Base-by-base conservation (phyloP, 441 rosid genomes). In the Dalechampia spathulata region DNA sequence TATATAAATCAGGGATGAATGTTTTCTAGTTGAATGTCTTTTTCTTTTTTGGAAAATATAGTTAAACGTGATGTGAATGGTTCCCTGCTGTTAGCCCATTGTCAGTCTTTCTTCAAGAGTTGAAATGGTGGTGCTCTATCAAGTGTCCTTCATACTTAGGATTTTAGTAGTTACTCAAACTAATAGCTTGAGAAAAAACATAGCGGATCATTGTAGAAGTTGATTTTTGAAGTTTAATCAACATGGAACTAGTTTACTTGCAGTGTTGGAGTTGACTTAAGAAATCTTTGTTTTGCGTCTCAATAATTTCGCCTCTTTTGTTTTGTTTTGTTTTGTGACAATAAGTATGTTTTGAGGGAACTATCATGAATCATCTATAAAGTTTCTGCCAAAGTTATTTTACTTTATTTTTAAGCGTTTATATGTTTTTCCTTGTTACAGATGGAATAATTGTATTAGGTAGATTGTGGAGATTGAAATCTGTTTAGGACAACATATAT, bases 181-280 rank as follows among this genome's bases (percentile, higher is more conserved):
- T 23, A 44, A 14, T 44, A 36, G 32, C 22, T n/a, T 20, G 27
- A 34, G n/a, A n/a, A 32, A 36, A 44, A 36, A 0, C 1, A 23
- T 3, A 3, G 34, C n/a, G 36, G 52, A 0, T 46, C 23, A 21
- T 58, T 22, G 2, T 26, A 1, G 5, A 0, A 27, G 27, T 19
- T 20, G 14, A 26, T 59, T 52, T 43, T 43, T 28, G 26, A 51
- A 42, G 15, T 23, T 61, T 16, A 17, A 43, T 32, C 17, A 61
- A 19, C 11, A 2, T 16, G 37, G 16, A 9, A 15, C 30, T 17
- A 23, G 17, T 17, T 34, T 39, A 25, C 13, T 17, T 40, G 46
- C 27, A 7, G 6, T 25, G 3, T n/a, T 26, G 38, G 19, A 14
- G 19, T 44, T 20, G 6, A 32, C 11, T 19, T 7, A 14, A 17